These are phyloP conservation scores for Scedosporium apiospermum DNA, from an alignment of 2,329 filamentous ascomycete genomes.

Conservation along the genomic window DNA sequence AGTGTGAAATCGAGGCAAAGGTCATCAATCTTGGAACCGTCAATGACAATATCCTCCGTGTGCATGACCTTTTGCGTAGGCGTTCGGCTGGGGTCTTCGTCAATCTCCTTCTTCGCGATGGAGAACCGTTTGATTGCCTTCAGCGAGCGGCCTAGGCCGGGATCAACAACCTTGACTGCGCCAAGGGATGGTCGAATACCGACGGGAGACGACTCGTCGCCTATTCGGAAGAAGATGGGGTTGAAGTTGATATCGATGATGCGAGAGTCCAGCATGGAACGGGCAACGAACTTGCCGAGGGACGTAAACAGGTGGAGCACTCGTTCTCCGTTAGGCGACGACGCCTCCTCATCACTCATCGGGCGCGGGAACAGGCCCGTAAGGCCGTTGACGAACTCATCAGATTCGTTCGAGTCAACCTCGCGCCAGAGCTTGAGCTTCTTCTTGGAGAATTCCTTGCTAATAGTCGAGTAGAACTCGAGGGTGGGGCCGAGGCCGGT, in stretches of 20 bases:
- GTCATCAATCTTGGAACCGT: conserved; percentile 74
- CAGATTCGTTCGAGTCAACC: conserved; percentile 61
- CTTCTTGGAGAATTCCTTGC: conserved; percentile 94
- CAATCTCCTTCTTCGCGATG: conserved; percentile 71
- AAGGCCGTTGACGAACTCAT: conserved; percentile 77
- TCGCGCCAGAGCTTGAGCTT: conserved; percentile 96
- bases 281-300: conserved; percentile 92
- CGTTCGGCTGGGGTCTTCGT: conserved; percentile 58
- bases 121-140: conserved; percentile 82
- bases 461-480: conserved; percentile 96
- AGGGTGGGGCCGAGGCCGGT: conserved; percentile 91
- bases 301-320: conserved; percentile 84
- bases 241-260: conserved; percentile 98
- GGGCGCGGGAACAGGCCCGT: conserved; percentile 87
- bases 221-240: conserved; percentile 93
- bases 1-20: conserved; percentile 89
- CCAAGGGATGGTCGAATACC: conserved; percentile 74
- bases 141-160: conserved; percentile 74
- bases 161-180: conserved; percentile 81
- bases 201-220: conserved; percentile 51
- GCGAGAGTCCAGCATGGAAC: conserved; percentile 95
- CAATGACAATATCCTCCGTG: conserved; percentile 60
- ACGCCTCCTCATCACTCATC: conserved; percentile 67
- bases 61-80: conserved; percentile 61
- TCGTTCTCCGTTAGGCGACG: conserved; percentile 72